Conservation (phyloP, 2,329 filamentous ascomycete genomes). For the Arachnopeziza araneosa region DNA sequence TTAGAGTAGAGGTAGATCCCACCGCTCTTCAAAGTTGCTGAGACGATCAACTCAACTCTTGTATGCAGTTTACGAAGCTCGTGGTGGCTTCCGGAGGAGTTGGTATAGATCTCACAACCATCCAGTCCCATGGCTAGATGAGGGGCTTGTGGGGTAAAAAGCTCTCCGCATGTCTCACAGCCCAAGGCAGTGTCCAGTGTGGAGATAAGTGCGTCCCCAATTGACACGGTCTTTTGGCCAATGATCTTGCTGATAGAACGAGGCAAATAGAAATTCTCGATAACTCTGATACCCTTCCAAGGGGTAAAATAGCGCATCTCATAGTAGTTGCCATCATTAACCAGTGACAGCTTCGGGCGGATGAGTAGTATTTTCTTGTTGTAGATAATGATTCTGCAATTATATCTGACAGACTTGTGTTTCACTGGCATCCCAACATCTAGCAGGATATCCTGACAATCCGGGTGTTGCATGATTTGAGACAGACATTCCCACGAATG, state of each 20-base stretch:
- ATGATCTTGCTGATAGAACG: conserved; percentile 47
- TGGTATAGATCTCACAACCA: conserved; percentile 68
- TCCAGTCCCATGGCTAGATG: conserved; percentile 57
- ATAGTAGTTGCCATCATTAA: conserved; percentile 35
- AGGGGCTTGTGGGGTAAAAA: conserved; percentile 51
- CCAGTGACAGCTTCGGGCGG: too few relatives aligned
- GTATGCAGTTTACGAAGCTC: conserved; percentile 61
- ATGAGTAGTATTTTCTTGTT: too few relatives aligned
- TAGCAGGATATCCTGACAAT: conserved; percentile 60
- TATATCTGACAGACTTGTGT: conserved; percentile 51
- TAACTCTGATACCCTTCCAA: conserved; percentile 27
- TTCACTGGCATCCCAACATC: conserved; percentile 58
- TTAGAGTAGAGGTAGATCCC: conserved; percentile 60
- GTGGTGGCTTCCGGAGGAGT: conserved; percentile 62
- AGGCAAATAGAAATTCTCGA: conserved; percentile 61
- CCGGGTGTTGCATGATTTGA: conserved; percentile 53
- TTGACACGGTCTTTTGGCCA: conserved; percentile 42
- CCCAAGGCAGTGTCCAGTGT: conserved; percentile 59
- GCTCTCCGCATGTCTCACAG: conserved; percentile 62
- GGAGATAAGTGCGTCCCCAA: conserved; percentile 54
- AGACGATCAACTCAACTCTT: conserved; percentile 57
- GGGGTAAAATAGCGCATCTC: conserved; percentile 26
- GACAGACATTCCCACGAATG: conserved; percentile 59
- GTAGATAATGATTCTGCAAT: conserved; percentile 52
- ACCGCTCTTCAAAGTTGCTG: conserved; percentile 58